Evolutionary conservation across 371 early-diverging fungal genomes (phyloP).

Genomic region (Mortierella sp.): DNA sequence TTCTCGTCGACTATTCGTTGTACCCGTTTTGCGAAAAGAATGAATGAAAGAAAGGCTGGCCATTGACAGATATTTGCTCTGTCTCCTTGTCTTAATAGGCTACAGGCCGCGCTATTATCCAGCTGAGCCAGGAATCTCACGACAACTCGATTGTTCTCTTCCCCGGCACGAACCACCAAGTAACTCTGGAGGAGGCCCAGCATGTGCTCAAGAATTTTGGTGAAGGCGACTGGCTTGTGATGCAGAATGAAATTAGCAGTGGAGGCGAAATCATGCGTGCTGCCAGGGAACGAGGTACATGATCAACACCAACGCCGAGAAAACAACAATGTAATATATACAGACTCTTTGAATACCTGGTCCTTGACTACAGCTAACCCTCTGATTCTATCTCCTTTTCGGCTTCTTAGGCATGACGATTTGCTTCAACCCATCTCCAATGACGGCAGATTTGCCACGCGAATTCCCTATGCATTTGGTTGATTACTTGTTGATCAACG

Average conservation of each 20-base stretch:
- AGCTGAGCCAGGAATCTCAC: constrained; percentile 72
- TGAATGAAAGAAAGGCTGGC: not conserved
- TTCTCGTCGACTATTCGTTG: not conserved
- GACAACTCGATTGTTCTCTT: constrained; percentile 91
- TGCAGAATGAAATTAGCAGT: constrained; percentile 88
- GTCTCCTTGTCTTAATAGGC: constrained; percentile 38
- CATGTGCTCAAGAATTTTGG: constrained; percentile 56
- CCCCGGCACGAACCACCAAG: constrained; percentile 81
- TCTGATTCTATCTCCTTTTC: constrained; percentile 3
- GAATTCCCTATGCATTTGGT: constrained; percentile 71
- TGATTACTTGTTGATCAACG: constrained; percentile 84
- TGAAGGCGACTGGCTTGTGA: constrained; percentile 73
- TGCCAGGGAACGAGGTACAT: constrained; percentile 62
- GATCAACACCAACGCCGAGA: not conserved
- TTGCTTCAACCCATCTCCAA: constrained; percentile 90
- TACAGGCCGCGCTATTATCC: constrained; percentile 92
- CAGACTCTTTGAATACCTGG: not conserved
- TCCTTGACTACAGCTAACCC: not conserved
- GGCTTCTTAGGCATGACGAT: constrained; percentile 65
- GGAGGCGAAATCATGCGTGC: constrained; percentile 73
- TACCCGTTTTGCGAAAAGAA: not conserved
- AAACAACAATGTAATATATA: too few relatives aligned
- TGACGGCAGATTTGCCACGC: constrained; percentile 64
- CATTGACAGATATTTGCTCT: not conserved
- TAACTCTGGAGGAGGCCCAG: constrained; percentile 58